Evolutionary conservation across 1,139 yeast genomes (phyloP), one percentile per base, ranked within the genome.

Genomic region (Kodamaea derodonti): DNA sequence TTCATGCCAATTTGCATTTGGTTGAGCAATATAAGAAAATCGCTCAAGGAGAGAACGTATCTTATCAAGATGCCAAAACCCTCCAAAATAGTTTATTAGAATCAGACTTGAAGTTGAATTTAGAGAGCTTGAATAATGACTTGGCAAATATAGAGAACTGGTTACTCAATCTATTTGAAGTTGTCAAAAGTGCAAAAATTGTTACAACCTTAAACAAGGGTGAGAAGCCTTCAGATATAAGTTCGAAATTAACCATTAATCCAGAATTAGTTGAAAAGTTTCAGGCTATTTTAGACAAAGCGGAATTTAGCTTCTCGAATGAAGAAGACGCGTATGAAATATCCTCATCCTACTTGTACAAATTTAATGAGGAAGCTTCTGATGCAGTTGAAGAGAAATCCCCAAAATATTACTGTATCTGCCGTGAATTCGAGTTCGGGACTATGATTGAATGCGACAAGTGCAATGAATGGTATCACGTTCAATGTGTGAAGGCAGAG

Each of bases 381-480:
- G 17, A 9, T 25, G 28, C 5, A n/a, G 35, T 37, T 17, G 44
- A 38, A 15, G 47, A 26, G 54, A 47, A 27, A 20, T n/a, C 37
- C 1, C 52, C 51, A 2, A 44, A 43, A 31, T 60, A 55, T 20
- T 85, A 80, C 51, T 86, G 95, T 53, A 58, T 81, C 33, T 86
- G 95, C 56, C 72, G 95, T 29, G 75, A 71, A 37, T 62, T 65
- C 15, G 95, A 84, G 48, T 70, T 69, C 38, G 92, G 88, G 2
- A 65, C 74, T 0, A 84, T 86, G 95, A 75, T 84, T 32, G 86
- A 80, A 46, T 87, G 95, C 59, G 94, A 83, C 42, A 56, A 56
- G 20, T 86, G 95, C 55, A 72, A 75, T 34, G 95, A 85, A 51
- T 84, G 94, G 94, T 86, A 78, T 52, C 95, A 86, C 52, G 73